phyloP scores from a whole-genome alignment of 768 basidiomycete genomes.

The Porpolomopsis calyptriformis region DNA sequence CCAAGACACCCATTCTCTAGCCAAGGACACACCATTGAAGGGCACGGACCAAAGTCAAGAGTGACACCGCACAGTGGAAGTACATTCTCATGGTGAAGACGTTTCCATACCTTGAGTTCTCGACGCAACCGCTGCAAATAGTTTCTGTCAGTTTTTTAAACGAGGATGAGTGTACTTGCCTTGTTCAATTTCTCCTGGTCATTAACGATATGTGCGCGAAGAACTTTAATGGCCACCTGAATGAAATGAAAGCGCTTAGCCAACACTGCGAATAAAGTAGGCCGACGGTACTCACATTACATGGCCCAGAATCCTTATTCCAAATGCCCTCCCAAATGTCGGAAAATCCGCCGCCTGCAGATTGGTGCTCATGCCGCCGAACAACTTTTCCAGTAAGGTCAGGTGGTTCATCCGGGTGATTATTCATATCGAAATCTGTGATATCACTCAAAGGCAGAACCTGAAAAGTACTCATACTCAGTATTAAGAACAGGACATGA shows the following conservation, averaged over 20 bases:
- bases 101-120: slow-evolving; percentile 22
- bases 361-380: slow-evolving; percentile 2
- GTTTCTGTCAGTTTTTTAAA: not conserved
- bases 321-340: slow-evolving; percentile 7
- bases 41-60: slow-evolving; percentile 18
- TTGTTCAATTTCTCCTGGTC: slow-evolving; percentile 4
- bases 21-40: slow-evolving; percentile 22
- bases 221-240: slow-evolving; percentile 9
- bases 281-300: not conserved
- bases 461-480: too few relatives aligned
- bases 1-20: slow-evolving; percentile 13
- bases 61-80: slow-evolving; percentile 21
- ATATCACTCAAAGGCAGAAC: too few relatives aligned
- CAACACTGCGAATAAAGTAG: not conserved
- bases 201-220: slow-evolving; percentile 3
- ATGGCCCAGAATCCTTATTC: not conserved
- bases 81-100: slow-evolving; percentile 21
- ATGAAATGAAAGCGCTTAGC: not conserved
- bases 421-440: too few relatives aligned
- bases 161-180: not conserved
- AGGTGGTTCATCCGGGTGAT: too few relatives aligned
- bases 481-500: too few relatives aligned
- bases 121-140: slow-evolving; percentile 9
- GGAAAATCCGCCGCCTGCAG: slow-evolving; percentile 6
- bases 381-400: slow-evolving; percentile 7